Conservation (phyloP, 371 early-diverging fungal genomes). For the Fennellomyces sp. region DNA sequence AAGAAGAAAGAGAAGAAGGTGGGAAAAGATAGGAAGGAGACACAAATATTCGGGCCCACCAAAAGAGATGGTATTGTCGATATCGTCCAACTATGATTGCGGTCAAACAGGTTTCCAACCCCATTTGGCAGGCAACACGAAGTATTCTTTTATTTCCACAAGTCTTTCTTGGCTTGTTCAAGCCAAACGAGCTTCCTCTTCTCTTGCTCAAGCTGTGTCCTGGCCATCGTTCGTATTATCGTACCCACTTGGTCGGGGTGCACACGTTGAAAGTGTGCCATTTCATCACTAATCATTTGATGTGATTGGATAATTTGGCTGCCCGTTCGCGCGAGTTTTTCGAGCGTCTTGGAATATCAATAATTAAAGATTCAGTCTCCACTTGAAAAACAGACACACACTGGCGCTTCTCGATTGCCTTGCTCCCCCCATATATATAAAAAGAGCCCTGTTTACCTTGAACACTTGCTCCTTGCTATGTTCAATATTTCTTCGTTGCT, state of each 20-base stretch:
- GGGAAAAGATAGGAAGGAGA: conserved; percentile 16
- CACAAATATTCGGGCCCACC: conserved; percentile 10
- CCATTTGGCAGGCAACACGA: conserved; percentile 11
- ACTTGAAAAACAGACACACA: conserved; percentile 1
- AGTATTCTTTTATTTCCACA: conserved; percentile 1
- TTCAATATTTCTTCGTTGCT: conserved; percentile 27
- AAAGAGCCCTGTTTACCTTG: conserved; percentile 22
- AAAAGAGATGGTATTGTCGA: not conserved
- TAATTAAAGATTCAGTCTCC: conserved; percentile 10
- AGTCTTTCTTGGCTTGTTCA: not conserved
- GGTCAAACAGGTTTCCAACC: conserved; percentile 14
- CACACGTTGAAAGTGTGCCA: conserved; percentile 43
- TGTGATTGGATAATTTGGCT: conserved; percentile 45
- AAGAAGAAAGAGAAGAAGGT: conserved; percentile 10
- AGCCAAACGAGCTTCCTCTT: conserved; percentile 18
- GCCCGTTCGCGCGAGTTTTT: conserved; percentile 32
- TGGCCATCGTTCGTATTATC: conserved; percentile 12
- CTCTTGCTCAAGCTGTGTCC: conserved; percentile 20
- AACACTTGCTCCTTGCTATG: conserved; percentile 31
- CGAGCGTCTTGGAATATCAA: conserved; percentile 26
- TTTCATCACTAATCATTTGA: conserved; percentile 47
- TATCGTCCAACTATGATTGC: conserved; percentile 6
- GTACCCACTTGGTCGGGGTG: conserved; percentile 31
- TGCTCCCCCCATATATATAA: not conserved
- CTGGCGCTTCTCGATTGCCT: not conserved